Conservation (phyloP, 176 grass and related monocot species). For the Rhipidocladum racemiflorum region DNA sequence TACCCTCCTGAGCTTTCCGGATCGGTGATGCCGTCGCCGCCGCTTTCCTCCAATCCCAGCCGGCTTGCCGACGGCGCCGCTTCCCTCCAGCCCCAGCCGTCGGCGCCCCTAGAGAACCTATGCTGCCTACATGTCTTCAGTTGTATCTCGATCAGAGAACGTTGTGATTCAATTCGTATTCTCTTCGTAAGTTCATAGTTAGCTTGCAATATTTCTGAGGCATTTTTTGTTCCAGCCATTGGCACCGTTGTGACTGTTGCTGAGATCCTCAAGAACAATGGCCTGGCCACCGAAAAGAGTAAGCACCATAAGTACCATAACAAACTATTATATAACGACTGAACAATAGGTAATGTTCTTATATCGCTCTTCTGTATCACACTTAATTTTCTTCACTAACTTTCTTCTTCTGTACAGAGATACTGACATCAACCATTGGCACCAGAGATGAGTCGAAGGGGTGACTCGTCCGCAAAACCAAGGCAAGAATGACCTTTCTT, state of each 20-base stretch:
- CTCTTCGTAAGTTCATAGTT: not conserved
- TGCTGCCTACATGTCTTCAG: too few species aligned
- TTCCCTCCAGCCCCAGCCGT: too few species aligned
- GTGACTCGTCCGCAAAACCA: conserved; percentile 80
- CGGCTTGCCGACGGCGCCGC: too few species aligned
- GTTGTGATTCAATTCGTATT: not conserved
- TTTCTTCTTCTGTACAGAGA: conserved; percentile 41
- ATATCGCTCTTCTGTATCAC: not conserved
- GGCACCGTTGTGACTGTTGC: conserved; percentile 86
- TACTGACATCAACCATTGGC: conserved; percentile 83
- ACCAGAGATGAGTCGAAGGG: conserved; percentile 81
- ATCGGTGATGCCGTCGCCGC: too few species aligned
- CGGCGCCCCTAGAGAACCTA: too few species aligned
- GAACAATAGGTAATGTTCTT: not conserved
- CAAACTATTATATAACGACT: not conserved
- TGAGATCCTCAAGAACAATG: conserved; percentile 91
- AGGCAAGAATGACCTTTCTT: conserved; percentile 33
- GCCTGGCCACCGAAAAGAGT: conserved; percentile 80
- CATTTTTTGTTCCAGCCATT: conserved; percentile 52
- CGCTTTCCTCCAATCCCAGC: too few species aligned
- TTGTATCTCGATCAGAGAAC: too few species aligned
- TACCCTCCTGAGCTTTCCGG: too few species aligned
- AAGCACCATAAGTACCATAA: not conserved
- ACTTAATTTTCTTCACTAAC: not conserved
- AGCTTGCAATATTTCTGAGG: not conserved